Conservation (phyloP, 176 grass and related monocot genomes). For the Olyra latifolia region DNA sequence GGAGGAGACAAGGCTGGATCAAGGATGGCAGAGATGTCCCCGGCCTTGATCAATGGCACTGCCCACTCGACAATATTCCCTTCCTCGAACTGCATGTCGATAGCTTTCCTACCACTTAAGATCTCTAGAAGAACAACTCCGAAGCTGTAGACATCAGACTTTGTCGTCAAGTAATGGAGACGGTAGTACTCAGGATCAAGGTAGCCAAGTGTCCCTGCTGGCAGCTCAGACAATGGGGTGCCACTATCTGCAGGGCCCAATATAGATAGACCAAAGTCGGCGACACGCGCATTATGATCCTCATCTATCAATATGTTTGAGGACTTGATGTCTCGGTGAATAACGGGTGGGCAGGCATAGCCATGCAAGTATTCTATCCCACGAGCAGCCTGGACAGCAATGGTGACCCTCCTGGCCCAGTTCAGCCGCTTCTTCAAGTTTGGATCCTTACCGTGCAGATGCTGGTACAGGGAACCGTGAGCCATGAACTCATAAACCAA, state of each 20-base stretch:
- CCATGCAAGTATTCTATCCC: slow-evolving; percentile 96
- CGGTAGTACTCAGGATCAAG: slow-evolving; percentile 96
- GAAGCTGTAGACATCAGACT: slow-evolving; percentile 95
- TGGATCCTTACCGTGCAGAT: slow-evolving; percentile 83
- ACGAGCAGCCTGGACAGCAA: slow-evolving; percentile 95
- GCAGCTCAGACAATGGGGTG: slow-evolving; percentile 80
- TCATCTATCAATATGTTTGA: slow-evolving; percentile 98
- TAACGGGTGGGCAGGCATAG: slow-evolving; percentile 95
- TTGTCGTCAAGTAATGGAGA: slow-evolving; percentile 97
- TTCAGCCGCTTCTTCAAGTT: slow-evolving; percentile 68
- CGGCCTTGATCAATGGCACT: slow-evolving; percentile 84
- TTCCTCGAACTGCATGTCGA: slow-evolving; percentile 97
- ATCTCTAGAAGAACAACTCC: slow-evolving; percentile 96
- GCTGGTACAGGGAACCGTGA: slow-evolving; percentile 89
- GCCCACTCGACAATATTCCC: slow-evolving; percentile 98
- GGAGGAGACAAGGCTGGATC: slow-evolving; percentile 77
- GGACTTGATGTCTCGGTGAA: slow-evolving; percentile 97
- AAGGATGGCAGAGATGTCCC: slow-evolving; percentile 71
- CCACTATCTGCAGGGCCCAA: slow-evolving; percentile 85
- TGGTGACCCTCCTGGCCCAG: slow-evolving; percentile 87
- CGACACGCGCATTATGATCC: slow-evolving; percentile 92
- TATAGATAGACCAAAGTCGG: slow-evolving; percentile 93
- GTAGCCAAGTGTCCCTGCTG: slow-evolving; percentile 92
- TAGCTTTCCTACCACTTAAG: slow-evolving; percentile 88
- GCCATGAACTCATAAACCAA: slow-evolving; percentile 99